phyloP scores from a whole-genome alignment of 2,329 filamentous ascomycete species.

The Chaetomium strumarium region DNA sequence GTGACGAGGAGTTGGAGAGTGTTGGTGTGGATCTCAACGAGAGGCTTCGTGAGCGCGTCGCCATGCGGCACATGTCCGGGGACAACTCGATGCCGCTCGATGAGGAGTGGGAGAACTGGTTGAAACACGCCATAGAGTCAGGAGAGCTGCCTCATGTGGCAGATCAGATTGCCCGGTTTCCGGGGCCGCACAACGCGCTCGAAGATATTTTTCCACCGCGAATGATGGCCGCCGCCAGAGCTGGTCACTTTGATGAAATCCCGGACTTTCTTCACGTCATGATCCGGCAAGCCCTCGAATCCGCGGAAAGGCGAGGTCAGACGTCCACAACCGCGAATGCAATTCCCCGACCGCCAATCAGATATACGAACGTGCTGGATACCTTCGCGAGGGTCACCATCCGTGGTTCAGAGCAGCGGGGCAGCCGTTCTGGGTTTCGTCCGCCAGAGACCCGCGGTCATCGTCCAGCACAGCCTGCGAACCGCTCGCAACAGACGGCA shows the following conservation, averaged over 20 bases:
- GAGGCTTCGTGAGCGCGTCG: slow-evolving; percentile 58
- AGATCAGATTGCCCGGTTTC: slow-evolving; percentile 36
- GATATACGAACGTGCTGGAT: slow-evolving; percentile 13
- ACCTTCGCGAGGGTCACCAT: slow-evolving; percentile 9
- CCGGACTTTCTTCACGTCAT: slow-evolving; percentile 50
- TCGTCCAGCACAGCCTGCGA: background rate
- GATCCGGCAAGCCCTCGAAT: slow-evolving; percentile 43
- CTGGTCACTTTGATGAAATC: slow-evolving; percentile 52
- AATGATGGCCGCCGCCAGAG: slow-evolving; percentile 50
- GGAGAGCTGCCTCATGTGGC: slow-evolving; percentile 48
- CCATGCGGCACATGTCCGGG: slow-evolving; percentile 53
- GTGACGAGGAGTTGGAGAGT: slow-evolving; percentile 50
- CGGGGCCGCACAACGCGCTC: slow-evolving; percentile 31
- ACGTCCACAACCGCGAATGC: slow-evolving; percentile 1
- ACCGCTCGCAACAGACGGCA: slow-evolving; percentile 3
- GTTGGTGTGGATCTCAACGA: slow-evolving; percentile 59
- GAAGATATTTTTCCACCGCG: slow-evolving; percentile 41
- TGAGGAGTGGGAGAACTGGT: slow-evolving; percentile 69
- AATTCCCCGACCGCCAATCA: slow-evolving; percentile 11
- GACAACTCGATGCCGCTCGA: slow-evolving; percentile 55
- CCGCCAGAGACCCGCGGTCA: slow-evolving; percentile 4
- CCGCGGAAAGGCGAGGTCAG: slow-evolving; percentile 28
- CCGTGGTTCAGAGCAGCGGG: slow-evolving; percentile 9
- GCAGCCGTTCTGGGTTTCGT: slow-evolving; percentile 5
- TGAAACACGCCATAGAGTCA: slow-evolving; percentile 63